Percentiles rank a stretch among this genome's conserved stretches.
phyloP scores from a whole-genome alignment of 345 rosid species.

The Triadica sebifera region DNA sequence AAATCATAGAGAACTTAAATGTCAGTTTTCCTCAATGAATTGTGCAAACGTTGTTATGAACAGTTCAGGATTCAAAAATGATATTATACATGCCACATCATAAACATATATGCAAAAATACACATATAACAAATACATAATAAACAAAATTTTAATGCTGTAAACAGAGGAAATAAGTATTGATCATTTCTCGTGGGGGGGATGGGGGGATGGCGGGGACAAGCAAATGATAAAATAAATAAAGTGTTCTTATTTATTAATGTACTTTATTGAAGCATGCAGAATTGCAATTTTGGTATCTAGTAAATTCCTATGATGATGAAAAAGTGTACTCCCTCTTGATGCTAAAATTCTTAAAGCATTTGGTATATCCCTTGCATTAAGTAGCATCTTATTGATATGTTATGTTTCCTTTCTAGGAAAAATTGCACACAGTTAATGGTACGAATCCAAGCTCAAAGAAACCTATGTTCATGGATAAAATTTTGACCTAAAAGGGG shows the following conservation, averaged over 20 bases:
- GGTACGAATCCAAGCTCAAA: background rate
- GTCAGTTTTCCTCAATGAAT: conserved; percentile 8
- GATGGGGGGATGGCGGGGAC: no score
- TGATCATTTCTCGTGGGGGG: background rate
- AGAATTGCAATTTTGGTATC: background rate
- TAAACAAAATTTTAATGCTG: background rate
- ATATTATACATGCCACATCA: background rate
- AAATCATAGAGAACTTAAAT: background rate
- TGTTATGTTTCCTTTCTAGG: background rate
- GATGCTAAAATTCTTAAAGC: background rate
- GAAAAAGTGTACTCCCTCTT: background rate
- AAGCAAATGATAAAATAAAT: background rate
- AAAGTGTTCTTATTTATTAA: no score
- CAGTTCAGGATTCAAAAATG: background rate
- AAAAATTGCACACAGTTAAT: background rate
- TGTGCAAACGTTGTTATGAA: background rate
- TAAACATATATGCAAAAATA: background rate
- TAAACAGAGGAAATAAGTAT: background rate
- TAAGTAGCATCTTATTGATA: background rate
- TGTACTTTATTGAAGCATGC: background rate
- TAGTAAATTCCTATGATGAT: background rate
- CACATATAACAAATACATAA: background rate
- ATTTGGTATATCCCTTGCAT: background rate
- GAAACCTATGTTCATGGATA: no score
- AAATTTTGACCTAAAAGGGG: no score